A percentile compares a stretch with the other conserved stretches of the same genome.
Conservation (phyloP, 2,329 filamentous ascomycete genomes). For the Phialophora macrospora region DNA sequence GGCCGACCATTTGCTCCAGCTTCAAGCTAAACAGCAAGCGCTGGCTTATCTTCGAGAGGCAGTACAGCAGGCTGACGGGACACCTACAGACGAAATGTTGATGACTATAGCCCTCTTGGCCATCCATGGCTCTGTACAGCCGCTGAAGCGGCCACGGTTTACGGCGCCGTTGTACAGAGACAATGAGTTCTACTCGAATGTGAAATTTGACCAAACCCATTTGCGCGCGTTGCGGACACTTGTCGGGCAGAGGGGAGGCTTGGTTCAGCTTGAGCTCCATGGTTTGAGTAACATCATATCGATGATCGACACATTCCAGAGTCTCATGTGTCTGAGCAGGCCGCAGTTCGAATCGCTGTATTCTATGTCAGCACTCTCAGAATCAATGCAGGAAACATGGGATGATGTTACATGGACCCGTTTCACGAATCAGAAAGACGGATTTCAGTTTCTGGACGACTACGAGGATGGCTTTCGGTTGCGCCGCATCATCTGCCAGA, state of each 20-base stretch:
- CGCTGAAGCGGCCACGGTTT: constrained; percentile 3
- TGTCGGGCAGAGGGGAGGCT: constrained; percentile 9
- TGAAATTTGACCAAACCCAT: constrained; percentile 15
- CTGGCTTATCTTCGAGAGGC: constrained; percentile 13
- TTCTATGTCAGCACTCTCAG: background rate
- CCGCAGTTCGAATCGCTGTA: constrained; percentile 9
- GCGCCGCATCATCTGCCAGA: constrained; percentile 3
- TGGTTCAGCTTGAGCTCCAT: background rate
- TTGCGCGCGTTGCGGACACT: constrained; percentile 11
- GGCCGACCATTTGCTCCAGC: constrained; percentile 11
- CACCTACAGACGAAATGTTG: constrained; percentile 13
- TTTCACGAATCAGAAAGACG: constrained; percentile 4
- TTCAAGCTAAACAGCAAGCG: constrained; percentile 13
- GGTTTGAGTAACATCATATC: constrained; percentile 17
- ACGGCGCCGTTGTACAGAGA: constrained; percentile 13
- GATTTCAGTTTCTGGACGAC: constrained; percentile 11
- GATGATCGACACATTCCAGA: constrained; percentile 19
- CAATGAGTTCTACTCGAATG: constrained; percentile 18
- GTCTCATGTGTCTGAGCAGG: constrained; percentile 7
- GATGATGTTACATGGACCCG: constrained; percentile 10
- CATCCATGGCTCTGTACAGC: constrained; percentile 13
- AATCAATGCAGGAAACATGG: constrained; percentile 11
- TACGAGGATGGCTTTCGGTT: background rate
- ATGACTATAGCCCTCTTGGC: constrained; percentile 15
- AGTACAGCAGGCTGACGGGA: background rate